phyloP scores from a whole-genome alignment of 768 basidiomycete genomes.

The Hygrophorus russula region DNA sequence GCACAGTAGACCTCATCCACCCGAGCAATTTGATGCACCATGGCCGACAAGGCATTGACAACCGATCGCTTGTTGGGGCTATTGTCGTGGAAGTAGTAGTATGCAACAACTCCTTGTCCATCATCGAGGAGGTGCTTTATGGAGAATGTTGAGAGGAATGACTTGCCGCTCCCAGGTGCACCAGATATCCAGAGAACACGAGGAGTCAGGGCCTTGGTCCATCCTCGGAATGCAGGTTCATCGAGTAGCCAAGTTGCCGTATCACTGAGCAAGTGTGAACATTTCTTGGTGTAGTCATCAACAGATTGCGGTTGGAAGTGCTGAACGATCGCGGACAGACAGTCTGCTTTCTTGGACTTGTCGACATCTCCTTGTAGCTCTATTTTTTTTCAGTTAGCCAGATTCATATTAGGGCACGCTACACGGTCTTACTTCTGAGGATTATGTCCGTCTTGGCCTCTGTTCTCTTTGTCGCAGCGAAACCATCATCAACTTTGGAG shows the following conservation, averaged over 20 bases:
- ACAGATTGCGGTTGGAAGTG: neutral
- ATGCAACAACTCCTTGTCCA: neutral
- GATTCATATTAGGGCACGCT: neutral
- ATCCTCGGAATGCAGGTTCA: neutral
- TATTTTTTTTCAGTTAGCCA: neutral
- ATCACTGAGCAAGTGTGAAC: neutral
- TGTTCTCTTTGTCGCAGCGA: neutral
- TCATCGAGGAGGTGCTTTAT: neutral
- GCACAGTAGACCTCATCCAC: neutral
- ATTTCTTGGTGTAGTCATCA: neutral
- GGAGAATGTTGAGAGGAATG: neutral
- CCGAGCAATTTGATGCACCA: neutral
- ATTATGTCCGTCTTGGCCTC: neutral
- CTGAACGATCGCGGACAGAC: neutral
- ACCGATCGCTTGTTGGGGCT: neutral
- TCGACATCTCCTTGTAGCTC: neutral
- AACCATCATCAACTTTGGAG: neutral
- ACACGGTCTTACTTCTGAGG: neutral
- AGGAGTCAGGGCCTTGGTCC: neutral
- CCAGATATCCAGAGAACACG: neutral
- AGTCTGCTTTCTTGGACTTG: neutral
- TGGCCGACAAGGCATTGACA: neutral
- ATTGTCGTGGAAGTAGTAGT: neutral
- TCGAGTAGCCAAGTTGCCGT: neutral
- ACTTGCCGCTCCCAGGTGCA: neutral